Evolutionary conservation across 2,329 filamentous ascomycete genomes (phyloP).

Genomic region (Chaetomium olivaceum): DNA sequence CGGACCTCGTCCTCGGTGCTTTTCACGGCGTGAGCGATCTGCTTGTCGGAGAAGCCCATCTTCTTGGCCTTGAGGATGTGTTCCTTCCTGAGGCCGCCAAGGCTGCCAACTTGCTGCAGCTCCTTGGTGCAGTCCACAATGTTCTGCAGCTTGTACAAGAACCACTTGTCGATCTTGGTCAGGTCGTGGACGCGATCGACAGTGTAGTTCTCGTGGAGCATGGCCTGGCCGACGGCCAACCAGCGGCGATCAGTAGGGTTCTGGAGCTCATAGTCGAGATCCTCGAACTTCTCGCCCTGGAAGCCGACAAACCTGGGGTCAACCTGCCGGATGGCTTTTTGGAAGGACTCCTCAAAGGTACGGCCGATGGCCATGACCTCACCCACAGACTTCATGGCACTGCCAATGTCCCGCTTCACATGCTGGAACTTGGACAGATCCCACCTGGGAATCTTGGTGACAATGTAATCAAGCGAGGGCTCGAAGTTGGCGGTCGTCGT

Average conservation of each 20-base stretch:
- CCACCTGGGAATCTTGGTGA: slow-evolving; percentile 98
- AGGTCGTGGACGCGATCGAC: slow-evolving; percentile 90
- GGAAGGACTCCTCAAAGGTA: slow-evolving; percentile 98
- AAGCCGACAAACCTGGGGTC: slow-evolving; percentile 90
- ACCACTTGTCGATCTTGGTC: slow-evolving; percentile 99
- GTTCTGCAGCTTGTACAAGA: slow-evolving; percentile 97
- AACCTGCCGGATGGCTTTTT: slow-evolving; percentile 97
- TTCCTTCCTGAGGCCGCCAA: slow-evolving; percentile 85
- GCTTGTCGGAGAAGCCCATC: slow-evolving; percentile 94
- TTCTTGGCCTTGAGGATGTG: slow-evolving; percentile 92
- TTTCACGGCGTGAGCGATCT: slow-evolving; percentile 84
- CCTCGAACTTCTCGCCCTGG: slow-evolving; percentile 92
- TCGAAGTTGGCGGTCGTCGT: slow-evolving; percentile 99
- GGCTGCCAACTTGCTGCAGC: slow-evolving; percentile 78
- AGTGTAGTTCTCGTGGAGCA: slow-evolving; percentile 94
- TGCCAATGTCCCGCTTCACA: slow-evolving; percentile 95
- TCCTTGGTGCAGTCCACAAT: slow-evolving; percentile 88
- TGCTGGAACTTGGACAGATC: slow-evolving; percentile 99
- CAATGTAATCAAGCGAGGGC: slow-evolving; percentile 94
- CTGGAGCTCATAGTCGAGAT: slow-evolving; percentile 83
- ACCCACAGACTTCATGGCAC: slow-evolving; percentile 97
- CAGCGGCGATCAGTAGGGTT: slow-evolving; percentile 96
- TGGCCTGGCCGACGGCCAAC: slow-evolving; percentile 95
- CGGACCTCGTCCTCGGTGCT: slow-evolving; percentile 89
- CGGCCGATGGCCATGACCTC: slow-evolving; percentile 99